These are phyloP conservation scores for Aspergillus sclerotioniger DNA, from an alignment of 495 filamentous ascomycete genomes.

Conservation along the genomic window DNA sequence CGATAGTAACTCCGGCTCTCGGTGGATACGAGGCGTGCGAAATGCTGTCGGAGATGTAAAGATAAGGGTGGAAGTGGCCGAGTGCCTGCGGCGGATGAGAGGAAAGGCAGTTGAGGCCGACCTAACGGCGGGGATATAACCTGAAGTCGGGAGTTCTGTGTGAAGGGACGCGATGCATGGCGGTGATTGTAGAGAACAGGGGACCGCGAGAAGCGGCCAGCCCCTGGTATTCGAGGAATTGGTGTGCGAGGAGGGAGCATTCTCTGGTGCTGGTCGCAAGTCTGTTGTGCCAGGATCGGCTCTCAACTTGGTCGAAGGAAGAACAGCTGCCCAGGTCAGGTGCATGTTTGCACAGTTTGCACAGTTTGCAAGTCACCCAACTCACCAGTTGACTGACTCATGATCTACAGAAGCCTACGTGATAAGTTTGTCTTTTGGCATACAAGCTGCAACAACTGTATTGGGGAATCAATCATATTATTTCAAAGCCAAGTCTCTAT, in stretches of 20 bases:
- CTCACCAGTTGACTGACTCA: background rate
- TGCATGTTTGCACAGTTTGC: conserved; percentile 22
- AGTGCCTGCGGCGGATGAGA: conserved; percentile 50
- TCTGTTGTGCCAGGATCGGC: background rate
- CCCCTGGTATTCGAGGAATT: conserved; percentile 33
- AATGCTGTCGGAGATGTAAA: conserved; percentile 50
- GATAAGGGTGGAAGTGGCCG: conserved; percentile 36
- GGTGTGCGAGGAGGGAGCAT: conserved; percentile 23
- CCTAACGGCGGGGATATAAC: conserved; percentile 45
- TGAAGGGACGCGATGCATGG: conserved; percentile 39
- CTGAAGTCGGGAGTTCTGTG: conserved; percentile 46
- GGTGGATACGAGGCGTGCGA: conserved; percentile 72
- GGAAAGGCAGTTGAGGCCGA: conserved; percentile 81
- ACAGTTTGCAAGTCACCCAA: background rate
- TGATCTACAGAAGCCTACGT: background rate
- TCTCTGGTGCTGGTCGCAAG: conserved; percentile 8
- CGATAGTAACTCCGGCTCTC: conserved; percentile 67
- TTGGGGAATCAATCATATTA: conserved; percentile 13
- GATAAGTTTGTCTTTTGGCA: background rate
- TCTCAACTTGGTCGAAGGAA: background rate
- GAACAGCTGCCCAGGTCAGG: background rate
- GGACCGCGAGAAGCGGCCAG: conserved; percentile 16
- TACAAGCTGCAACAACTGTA: no score
- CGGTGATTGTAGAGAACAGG: conserved; percentile 4
- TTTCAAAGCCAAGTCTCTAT: conserved; percentile 14